Evolutionary conservation across 257 asterid genomes (phyloP), one percentile per base, ranked within the genome.

Genomic region (Pogostemon cablin): DNA sequence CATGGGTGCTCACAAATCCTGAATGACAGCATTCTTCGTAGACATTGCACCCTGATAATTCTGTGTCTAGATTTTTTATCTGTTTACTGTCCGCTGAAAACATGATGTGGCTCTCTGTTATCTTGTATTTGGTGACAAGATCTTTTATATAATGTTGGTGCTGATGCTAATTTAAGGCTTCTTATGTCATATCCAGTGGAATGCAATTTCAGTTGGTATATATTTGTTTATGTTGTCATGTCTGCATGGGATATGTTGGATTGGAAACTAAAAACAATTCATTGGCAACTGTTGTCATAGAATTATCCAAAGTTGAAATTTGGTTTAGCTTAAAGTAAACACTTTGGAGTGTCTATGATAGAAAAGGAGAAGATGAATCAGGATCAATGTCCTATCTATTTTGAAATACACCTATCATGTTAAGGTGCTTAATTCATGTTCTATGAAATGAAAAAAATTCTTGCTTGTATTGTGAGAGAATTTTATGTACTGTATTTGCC

Each of bases 371-470:
- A 62, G 34, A 35, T 32, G 67, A 65, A 52, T 11, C 12, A 65
- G 55, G 41, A 7, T 47, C 44, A 32, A 39, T 62, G 52, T 38
- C 37, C 12, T 67, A 20, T 54, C 17, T 49, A 10, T 37, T 62
- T 7, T 40, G 52, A 53, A 7, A 75, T 43, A 41, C 12, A 12
- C 17, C 4, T 56, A 39, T 53, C 61, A 61, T 37, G 47, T 54
- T 57, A 49, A 3, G 70, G 46, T 44, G 67, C 57, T 56, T 42
- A 7, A 32, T 69, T 41, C 47, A 59, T 59, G 71, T 60, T 77
- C 48, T 17, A 53, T 3, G 11, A 61, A 62, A 62, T 68, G 34
- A 43, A 44, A 7, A 7, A 48, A 58, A 15, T 43, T 52, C 25
- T 39, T 25, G 52, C 32, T 77, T 68, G 32, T 25, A 63, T 15